These are phyloP conservation scores for Salix udensis DNA, from an alignment of 345 rosid genomes.

Conservation along the genomic window DNA sequence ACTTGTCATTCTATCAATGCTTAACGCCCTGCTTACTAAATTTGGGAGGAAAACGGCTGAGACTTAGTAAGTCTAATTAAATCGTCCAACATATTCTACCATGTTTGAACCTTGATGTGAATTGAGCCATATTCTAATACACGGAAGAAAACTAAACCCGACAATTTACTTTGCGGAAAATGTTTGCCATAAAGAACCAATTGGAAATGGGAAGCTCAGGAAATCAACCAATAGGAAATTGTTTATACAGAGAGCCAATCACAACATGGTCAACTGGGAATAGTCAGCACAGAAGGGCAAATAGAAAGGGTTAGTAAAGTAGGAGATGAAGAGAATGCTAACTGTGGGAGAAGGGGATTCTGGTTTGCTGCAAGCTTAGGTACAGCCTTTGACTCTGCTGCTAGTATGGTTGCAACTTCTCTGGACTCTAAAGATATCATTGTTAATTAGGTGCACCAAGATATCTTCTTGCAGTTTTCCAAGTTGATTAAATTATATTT, in stretches of 20 bases:
- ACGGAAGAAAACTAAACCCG: too few species aligned
- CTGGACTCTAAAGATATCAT: conserved; percentile 32
- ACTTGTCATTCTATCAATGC: too few species aligned
- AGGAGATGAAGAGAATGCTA: conserved; percentile 13
- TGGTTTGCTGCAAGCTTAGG: conserved; percentile 44
- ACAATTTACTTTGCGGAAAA: neutral
- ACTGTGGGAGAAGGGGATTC: conserved; percentile 57
- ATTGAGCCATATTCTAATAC: too few species aligned
- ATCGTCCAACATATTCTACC: too few species aligned
- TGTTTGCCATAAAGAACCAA: neutral
- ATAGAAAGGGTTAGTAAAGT: neutral
- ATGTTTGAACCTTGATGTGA: too few species aligned
- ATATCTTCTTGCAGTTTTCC: neutral
- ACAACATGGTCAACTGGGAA: neutral
- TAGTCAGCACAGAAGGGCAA: neutral
- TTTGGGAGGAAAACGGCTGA: too few species aligned
- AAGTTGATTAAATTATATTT: neutral
- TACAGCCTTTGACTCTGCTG: conserved; percentile 41
- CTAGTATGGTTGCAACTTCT: conserved; percentile 45
- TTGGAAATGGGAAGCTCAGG: neutral
- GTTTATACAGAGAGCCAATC: neutral
- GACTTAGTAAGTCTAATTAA: too few species aligned
- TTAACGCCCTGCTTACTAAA: too few species aligned
- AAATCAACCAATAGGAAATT: neutral
- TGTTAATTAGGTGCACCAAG: neutral